Percentiles rank a stretch among this genome's conserved stretches.
phyloP scores from a whole-genome alignment of 768 basidiomycete species.

The Pleurotus platypus region DNA sequence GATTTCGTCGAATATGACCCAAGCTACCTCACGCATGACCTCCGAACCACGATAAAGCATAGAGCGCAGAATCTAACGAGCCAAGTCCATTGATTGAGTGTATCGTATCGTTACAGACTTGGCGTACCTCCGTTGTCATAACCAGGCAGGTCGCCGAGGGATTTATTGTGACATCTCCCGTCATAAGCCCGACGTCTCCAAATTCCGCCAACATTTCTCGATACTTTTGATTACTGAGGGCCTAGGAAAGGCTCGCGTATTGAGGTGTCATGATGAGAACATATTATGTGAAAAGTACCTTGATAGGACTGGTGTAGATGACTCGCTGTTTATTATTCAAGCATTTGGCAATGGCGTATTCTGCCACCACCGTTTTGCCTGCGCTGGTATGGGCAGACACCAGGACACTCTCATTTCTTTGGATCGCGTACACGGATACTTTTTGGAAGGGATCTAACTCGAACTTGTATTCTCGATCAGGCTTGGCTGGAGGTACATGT shows the following conservation, averaged over 20 bases:
- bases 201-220: conserved; percentile 97
- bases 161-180: conserved; percentile 98
- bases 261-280: neutral
- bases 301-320: conserved; percentile 99
- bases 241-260: conserved; percentile 42
- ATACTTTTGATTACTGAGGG: conserved; percentile 97
- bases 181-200: conserved; percentile 98
- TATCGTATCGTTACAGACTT: no score
- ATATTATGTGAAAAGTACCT: conserved; percentile 55
- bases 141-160: conserved; percentile 95
- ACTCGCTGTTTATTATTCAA: conserved; percentile 91
- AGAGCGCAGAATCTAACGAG: conserved; percentile 86
- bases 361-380: conserved; percentile 98
- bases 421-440: conserved; percentile 92
- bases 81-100: no score
- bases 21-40: conserved; percentile 99
- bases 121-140: conserved; percentile 92
- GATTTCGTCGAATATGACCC: conserved; percentile 99
- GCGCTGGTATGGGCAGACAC: conserved; percentile 99
- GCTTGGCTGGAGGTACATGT: conserved; percentile 88
- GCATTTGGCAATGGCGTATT: conserved; percentile 98
- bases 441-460: conserved; percentile 95
- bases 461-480: conserved; percentile 93
- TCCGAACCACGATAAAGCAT: conserved; percentile 99
- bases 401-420: conserved; percentile 94